These are phyloP conservation scores for Ceratocystis diversiconidia DNA, from an alignment of 2,329 filamentous ascomycete species.

Conservation along the genomic window DNA sequence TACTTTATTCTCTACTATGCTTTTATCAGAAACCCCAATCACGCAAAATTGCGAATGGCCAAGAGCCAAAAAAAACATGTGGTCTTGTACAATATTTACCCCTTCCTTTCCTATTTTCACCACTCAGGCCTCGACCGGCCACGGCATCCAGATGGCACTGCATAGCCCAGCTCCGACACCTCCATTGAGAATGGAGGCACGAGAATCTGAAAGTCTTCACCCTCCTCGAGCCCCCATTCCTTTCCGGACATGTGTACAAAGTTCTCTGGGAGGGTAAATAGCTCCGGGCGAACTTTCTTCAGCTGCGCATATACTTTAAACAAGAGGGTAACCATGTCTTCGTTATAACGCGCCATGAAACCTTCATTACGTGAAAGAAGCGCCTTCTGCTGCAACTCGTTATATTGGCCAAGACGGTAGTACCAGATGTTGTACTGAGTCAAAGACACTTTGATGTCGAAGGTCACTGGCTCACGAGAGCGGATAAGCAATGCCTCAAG, in stretches of 20 bases:
- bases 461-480: conserved; percentile 19
- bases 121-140: conserved; percentile 18
- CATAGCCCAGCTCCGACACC: conserved; percentile 13
- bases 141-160: conserved; percentile 12
- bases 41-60: too few species aligned
- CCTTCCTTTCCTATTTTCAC: background rate
- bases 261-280: conserved; percentile 15
- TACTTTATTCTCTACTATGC: too few species aligned
- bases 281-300: conserved; percentile 14
- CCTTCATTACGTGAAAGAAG: conserved; percentile 18
- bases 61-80: background rate
- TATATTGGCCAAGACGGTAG: conserved; percentile 21
- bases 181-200: conserved; percentile 16
- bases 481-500: conserved; percentile 20
- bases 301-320: conserved; percentile 12
- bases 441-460: conserved; percentile 22
- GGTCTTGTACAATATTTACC: background rate
- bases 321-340: conserved; percentile 20
- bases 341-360: conserved; percentile 20
- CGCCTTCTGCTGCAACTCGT: conserved; percentile 16
- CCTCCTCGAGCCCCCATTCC: conserved; percentile 14
- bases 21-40: too few species aligned
- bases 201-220: conserved; percentile 15
- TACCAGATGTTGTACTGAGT: conserved; percentile 24
- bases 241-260: conserved; percentile 18